Evolutionary conservation across 2,329 filamentous ascomycete species (phyloP), one percentile per base, ranked within the genome.

Genomic region (Coniella vitis): DNA sequence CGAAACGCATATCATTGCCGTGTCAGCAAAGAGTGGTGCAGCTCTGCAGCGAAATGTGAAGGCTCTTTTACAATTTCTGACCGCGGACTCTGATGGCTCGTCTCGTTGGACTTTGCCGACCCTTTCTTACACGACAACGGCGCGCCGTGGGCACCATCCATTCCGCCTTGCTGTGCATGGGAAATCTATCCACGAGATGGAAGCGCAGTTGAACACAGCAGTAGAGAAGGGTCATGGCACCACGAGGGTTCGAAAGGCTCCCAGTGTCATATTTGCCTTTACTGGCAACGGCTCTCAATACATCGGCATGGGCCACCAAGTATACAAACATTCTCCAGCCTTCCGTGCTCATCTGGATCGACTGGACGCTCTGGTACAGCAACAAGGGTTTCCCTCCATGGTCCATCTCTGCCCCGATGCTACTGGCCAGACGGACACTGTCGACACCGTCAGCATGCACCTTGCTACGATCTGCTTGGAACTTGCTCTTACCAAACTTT

Each of bases 71-170:
- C n/a, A n/a, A n/a, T n/a, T n/a, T n/a, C n/a, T n/a, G n/a, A n/a
- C n/a, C n/a, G n/a, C n/a, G n/a, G n/a, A n/a, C n/a, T n/a, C n/a
- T n/a, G n/a, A n/a, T n/a, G n/a, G n/a, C n/a, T n/a, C n/a, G n/a
- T n/a, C n/a, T n/a, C n/a, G n/a, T n/a, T n/a, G n/a, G n/a, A n/a
- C n/a, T n/a, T n/a, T 85, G 14, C 68, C 73, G 1, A 68, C 78
- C 49, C 64, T 87, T 1, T 76, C 83, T 0, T 87, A 86, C 63
- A 84, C 81, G 0, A 82, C 79, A 0, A 86, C 83, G 3, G 85
- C 84, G 10, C 74, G 83, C 17, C 74, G 76, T 35, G 74, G 78
- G 9, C 81, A 84, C 54, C 75, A 81, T 61, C 68, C 72, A 55
- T 76, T 73, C 66, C 72, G 79, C 21, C 68, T 79, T 60, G 72